A percentile compares a stretch with the other conserved stretches of the same genome.
Conservation (phyloP, 2,329 filamentous ascomycete species). For the Hymenoscyphus repandus region DNA sequence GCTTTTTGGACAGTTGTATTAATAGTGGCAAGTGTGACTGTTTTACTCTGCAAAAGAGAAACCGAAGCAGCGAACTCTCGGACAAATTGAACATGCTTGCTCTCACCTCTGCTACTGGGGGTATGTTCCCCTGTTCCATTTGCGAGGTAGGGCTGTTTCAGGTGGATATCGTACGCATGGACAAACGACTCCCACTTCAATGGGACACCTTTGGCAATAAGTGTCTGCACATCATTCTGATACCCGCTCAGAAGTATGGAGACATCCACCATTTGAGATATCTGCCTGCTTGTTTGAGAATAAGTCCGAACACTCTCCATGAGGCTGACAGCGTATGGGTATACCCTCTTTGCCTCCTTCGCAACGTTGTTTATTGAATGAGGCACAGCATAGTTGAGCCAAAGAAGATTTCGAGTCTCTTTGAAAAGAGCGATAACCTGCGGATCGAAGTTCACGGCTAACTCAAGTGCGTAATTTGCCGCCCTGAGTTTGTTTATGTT, state of each 20-base stretch:
- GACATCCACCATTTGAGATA: conserved; percentile 80
- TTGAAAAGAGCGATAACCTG: conserved; percentile 98
- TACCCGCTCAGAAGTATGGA: conserved; percentile 85
- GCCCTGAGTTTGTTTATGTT: conserved; percentile 82
- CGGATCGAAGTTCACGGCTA: conserved; percentile 92
- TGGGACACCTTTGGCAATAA: conserved; percentile 82
- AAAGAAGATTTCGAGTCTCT: conserved; percentile 91
- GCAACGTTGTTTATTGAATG: conserved; percentile 93
- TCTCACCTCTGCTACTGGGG: conserved; percentile 62
- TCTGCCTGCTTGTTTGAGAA: conserved; percentile 79
- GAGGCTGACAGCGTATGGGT: conserved; percentile 93
- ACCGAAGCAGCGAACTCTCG: conserved; percentile 86
- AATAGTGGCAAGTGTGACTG: conserved; percentile 70
- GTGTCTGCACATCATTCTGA: conserved; percentile 78
- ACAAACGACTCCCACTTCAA: conserved; percentile 97
- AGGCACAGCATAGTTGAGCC: conserved; percentile 91
- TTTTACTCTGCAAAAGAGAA: conserved; percentile 83
- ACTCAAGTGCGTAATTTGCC: conserved; percentile 82
- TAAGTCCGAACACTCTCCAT: conserved; percentile 98
- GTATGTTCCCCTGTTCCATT: conserved; percentile 55
- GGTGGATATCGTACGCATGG: conserved; percentile 88
- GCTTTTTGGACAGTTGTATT: conserved; percentile 78
- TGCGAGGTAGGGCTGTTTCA: conserved; percentile 56
- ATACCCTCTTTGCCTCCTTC: conserved; percentile 97
- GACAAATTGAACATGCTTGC: conserved; percentile 94